Conservation (phyloP, 345 rosid genomes). For the Hibiscus mutabilis region DNA sequence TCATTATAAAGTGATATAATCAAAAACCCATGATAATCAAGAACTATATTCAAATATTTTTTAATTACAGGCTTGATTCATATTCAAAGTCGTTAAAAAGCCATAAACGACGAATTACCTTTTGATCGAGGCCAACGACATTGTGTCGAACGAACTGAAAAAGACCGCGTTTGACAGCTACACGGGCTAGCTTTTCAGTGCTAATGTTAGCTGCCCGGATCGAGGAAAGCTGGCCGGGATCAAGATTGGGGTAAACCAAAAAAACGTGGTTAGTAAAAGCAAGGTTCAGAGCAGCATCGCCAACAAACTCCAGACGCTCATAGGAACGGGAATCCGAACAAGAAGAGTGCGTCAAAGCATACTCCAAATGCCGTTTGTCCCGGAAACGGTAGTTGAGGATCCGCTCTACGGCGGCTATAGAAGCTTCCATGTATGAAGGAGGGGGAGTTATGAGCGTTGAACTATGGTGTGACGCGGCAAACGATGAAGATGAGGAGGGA, state of each 20-base stretch:
- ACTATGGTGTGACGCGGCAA: too few relatives aligned
- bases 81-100: neutral
- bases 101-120: slow-evolving; percentile 24
- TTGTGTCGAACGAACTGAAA: slow-evolving; percentile 40
- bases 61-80: neutral
- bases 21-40: neutral
- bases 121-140: slow-evolving; percentile 36
- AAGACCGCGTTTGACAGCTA: slow-evolving; percentile 46
- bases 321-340: slow-evolving; percentile 31
- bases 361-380: slow-evolving; percentile 39
- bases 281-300: slow-evolving; percentile 54
- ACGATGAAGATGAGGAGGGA: too few relatives aligned
- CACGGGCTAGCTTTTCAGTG: slow-evolving; percentile 83
- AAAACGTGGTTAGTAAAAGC: slow-evolving; percentile 45
- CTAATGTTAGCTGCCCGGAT: slow-evolving; percentile 62
- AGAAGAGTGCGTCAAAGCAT: slow-evolving; percentile 74
- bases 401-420: slow-evolving; percentile 40
- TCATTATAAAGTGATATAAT: neutral
- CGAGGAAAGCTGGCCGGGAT: slow-evolving; percentile 45
- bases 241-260: slow-evolving; percentile 44
- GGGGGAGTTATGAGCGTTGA: too few relatives aligned
- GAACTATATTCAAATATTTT: neutral
- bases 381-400: slow-evolving; percentile 46
- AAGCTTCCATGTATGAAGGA: slow-evolving; percentile 25
- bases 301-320: slow-evolving; percentile 74